Evolutionary conservation across 768 basidiomycete genomes (phyloP), one percentile per base, ranked within the genome.

Genomic region (Pleurotus ostreatus): DNA sequence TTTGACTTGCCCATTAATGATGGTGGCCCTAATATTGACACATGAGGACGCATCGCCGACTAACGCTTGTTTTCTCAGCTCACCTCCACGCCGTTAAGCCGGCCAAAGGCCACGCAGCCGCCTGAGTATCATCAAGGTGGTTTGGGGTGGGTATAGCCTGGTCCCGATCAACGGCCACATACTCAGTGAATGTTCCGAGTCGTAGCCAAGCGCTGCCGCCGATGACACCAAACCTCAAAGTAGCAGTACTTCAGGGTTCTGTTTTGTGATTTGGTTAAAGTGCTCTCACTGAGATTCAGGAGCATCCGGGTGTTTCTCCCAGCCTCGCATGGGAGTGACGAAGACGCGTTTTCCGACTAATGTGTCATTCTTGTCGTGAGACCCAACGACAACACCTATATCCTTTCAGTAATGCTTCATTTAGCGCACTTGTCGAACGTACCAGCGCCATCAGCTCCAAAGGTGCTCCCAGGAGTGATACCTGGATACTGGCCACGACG

Each of bases 81-180:
- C 9, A 92, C 92, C 92, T 83, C 86, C 89, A 94, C 2, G 92
- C 89, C 13, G 92, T 94, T 16, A 93, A 66, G 2, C 84, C 89
- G 0, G 77, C 90, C 2, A 90, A 63, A 0, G 92, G 91, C 83
- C 88, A 89, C 3, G 89, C 89, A 0, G 90, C 85, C 15, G 80
- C 77, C 52, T 92, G 80, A 41, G 83, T 71, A 65, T 88, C 83
- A 60, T 78, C 76, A 55, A 92, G 77, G 66, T 93, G 85, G 4
- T 76, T 68, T 0, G 90, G 92, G 2, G 84, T 80, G 2, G 55
- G 71, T 26, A 93, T 73, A 16, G 93, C 80, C 53, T 88, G 80
- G 55, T 84, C 78, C 46, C 87, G 81, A 54, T 83, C 84, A 15
- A 94, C 85, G 16, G 83, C 79, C 25, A 92, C 78, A 62, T 90